Percentiles rank a stretch among this genome's conserved stretches.
Evolutionary conservation across 1,284 basidiomycete species (phyloP).

Genomic region (Leccinum subrobustum): DNA sequence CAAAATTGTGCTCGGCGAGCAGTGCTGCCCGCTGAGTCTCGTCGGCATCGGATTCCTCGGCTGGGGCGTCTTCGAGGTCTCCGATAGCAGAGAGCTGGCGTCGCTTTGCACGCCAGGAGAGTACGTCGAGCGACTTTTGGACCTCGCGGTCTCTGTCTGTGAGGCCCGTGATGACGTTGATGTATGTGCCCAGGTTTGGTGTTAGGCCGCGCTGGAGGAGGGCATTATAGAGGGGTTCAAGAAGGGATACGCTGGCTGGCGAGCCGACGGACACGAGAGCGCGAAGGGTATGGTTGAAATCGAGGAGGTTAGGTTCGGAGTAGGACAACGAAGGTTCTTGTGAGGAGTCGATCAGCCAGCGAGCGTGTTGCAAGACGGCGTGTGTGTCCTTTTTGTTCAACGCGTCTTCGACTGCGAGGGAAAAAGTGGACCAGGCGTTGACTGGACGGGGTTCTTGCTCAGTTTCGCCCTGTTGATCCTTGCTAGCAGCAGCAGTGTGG

Average conservation of each 20-base stretch:
- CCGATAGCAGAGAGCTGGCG: slow-evolving; percentile 24
- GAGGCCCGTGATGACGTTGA: slow-evolving; percentile 67
- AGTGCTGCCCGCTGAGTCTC: slow-evolving; percentile 42
- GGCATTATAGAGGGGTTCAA: slow-evolving; percentile 75
- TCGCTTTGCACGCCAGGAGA: slow-evolving; percentile 46
- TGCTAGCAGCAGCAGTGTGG: slow-evolving; percentile 41
- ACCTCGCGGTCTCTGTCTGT: slow-evolving; percentile 75
- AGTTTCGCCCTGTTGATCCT: slow-evolving; percentile 19
- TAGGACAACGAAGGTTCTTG: slow-evolving; percentile 15
- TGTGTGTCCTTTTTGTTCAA: slow-evolving; percentile 13
- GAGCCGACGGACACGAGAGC: slow-evolving; percentile 45
- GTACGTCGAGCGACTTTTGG: slow-evolving; percentile 41
- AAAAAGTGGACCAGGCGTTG: slow-evolving; percentile 35
- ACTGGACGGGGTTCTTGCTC: slow-evolving; percentile 22
- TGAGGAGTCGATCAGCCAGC: slow-evolving; percentile 24
- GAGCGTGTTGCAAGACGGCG: slow-evolving; percentile 20
- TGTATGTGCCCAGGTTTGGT: slow-evolving; percentile 71
- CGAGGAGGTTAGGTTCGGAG: slow-evolving; percentile 34
- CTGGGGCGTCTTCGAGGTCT: slow-evolving; percentile 15
- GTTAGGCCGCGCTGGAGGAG: slow-evolving; percentile 67
- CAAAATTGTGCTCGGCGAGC: slow-evolving; percentile 67
- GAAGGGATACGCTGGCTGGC: slow-evolving; percentile 53
- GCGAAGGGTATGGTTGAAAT: slow-evolving; percentile 68
- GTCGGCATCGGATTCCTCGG: slow-evolving; percentile 29
- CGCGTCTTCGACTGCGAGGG: slow-evolving; percentile 20